These are phyloP conservation scores for Cutaneotrichosporon cutaneum DNA, from an alignment of 1,284 basidiomycete species.

Conservation along the genomic window DNA sequence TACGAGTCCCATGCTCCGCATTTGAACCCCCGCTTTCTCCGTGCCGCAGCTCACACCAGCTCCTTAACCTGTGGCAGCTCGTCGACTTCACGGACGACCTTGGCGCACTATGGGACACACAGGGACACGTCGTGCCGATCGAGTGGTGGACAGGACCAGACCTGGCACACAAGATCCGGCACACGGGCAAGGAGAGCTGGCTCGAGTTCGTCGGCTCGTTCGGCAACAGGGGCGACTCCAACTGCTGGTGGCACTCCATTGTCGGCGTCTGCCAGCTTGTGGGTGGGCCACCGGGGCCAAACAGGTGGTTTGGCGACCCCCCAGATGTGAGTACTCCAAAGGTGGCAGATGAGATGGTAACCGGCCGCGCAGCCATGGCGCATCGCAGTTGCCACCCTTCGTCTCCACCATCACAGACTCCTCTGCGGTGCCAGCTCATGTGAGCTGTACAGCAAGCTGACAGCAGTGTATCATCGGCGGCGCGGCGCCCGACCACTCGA, in stretches of 20 bases:
- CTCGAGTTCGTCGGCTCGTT: conserved; percentile 43
- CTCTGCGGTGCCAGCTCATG: not conserved
- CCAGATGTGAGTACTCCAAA: conserved; percentile 33
- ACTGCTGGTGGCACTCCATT: conserved; percentile 46
- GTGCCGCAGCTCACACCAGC: conserved; percentile 37
- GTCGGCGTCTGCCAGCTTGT: conserved; percentile 45
- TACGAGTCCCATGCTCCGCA: conserved; percentile 30
- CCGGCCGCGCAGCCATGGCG: no score
- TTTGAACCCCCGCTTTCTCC: no score
- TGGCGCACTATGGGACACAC: conserved; percentile 49
- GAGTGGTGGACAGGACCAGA: conserved; percentile 42
- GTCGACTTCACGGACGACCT: conserved; percentile 46
- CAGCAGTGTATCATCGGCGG: conserved; percentile 38
- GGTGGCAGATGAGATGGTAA: no score
- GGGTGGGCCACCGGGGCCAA: conserved; percentile 44
- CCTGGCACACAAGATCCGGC: conserved; percentile 25
- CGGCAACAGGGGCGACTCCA: conserved; percentile 43
- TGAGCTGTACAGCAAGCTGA: not conserved
- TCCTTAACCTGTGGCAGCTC: conserved; percentile 37
- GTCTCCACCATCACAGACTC: not conserved
- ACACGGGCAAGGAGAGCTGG: conserved; percentile 37
- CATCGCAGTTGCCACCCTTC: no score
- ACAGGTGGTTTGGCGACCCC: conserved; percentile 39
- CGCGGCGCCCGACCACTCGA: conserved; percentile 20
- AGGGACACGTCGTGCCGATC: conserved; percentile 36